Base-by-base conservation (phyloP, 192 early-diverging fungal species). In the Backusella tuberculispora region DNA sequence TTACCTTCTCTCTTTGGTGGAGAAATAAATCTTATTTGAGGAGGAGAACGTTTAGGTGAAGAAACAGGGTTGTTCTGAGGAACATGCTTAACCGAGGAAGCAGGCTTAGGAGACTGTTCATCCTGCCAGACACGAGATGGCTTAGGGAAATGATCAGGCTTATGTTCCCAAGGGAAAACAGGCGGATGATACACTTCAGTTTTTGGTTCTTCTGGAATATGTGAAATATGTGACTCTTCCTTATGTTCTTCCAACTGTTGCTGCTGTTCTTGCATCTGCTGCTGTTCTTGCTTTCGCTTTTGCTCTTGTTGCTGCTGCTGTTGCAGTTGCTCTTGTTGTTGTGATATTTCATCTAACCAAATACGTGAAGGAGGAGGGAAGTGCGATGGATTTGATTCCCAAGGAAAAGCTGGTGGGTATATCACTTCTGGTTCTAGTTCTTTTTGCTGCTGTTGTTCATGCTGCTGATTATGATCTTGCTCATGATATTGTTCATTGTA, bases 91-190 rank as follows among this genome's bases (percentile, higher is more conserved):
- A 2, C 1, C 29, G 29, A 34, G 29, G 29, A 34, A 34, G 29
- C 29, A 34, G 29, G 29, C 29, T 34, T 34, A 34, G 29, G 29
- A 34, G 29, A 2, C 29, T 34, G 29, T 2, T 34, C 29, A 34
- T 34, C 29, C 29, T 34, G 29, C 0, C 0, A 34, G 29, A 21
- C 9, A 60, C 4, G 53, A 10, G 53, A n/a, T 26, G 21, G 21
- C 12, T 12, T 1, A 47, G 68, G 68, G 14, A 69, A 69, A 29
- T 69, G 29, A 1, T 37, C 24, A 12, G 68, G 42, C 0, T 43
- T 34, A 47, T 40, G 15, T 6, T 69, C 68, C 68, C 68, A 69
- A 44, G 68, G 68, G 45, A 69, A 69, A 69, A 43, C 26, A 34
- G 44, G 66, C 9, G 38, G 66, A 40, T 42, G 41, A 19, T 26